Base-by-base conservation (phyloP, 163 green algal genomes). In the Scenedesmus sp. region DNA sequence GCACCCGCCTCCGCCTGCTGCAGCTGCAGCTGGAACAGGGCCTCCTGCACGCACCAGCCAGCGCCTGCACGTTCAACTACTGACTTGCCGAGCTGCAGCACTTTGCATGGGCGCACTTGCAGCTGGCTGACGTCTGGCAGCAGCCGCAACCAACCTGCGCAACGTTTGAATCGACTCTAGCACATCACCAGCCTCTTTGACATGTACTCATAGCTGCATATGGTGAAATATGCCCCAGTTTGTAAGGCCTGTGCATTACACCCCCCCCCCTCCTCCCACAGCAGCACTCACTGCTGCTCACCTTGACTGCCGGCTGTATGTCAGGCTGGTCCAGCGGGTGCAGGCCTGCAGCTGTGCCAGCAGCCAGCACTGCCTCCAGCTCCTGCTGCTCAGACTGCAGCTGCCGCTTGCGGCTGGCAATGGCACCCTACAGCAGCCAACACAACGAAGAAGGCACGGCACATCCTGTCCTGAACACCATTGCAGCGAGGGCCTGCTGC, bases 301-400 rank as follows among this genome's bases (percentile, higher is more conserved):
- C 92, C 91, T 96, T 96, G 85, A 95, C 89, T 3, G 90, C 72
- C 59, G 86, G 65, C 16, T 90, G 87, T 30, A 95, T 91, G 44
- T 93, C 87, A 0, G 93, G 94, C 24, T 91, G 61, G 51, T 95
- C 93, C 88, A 96, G 87, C 13, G 92, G 91, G 90, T 95, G 89
- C 35, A 95, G 79, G 5, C 93, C 93, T 16, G 61, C 79, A 26
- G 40, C 68, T 26, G 9, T 51, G 37, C 89, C 87, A 68, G 89
- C 90, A 20, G 72, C 88, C 83, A 95, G 89, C 51, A 94, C 91
- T 49, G 80, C 76, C 30, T 92, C 79, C 83, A 96, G 90, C 49
- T 88, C 88, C 44, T 83, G 78, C 79, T 91, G 87, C 59, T 93
- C 80, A 30, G 56, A 70, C n/a, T 84, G 87, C 44, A 92, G 78